phyloP scores from a whole-genome alignment of 331 rosid genomes.

The Cydonia oblonga region DNA sequence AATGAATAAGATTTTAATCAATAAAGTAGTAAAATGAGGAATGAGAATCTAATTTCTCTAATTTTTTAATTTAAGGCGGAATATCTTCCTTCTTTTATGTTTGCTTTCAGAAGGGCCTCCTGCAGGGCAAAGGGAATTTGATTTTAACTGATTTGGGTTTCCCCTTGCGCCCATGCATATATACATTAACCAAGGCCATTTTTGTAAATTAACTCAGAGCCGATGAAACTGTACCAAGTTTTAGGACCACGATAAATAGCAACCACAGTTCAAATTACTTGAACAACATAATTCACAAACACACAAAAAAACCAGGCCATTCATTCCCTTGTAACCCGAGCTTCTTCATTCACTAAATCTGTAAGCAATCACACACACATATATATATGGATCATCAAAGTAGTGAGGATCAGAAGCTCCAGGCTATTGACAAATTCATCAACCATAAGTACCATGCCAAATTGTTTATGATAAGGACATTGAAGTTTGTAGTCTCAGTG shows the following conservation, averaged over 20 bases:
- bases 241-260: not conserved
- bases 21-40: no score
- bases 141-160: not conserved
- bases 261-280: no score
- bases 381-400: not conserved
- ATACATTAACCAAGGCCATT: conserved; percentile 4
- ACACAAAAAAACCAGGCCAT: conserved; percentile 17
- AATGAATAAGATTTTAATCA: no score
- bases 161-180: not conserved
- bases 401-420: conserved; percentile 6
- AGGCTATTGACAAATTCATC: not conserved
- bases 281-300: not conserved
- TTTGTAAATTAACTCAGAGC: not conserved
- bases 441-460: not conserved
- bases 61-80: not conserved
- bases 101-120: not conserved
- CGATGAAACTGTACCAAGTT: not conserved
- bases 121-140: not conserved
- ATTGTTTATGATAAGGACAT: conserved; percentile 17
- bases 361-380: not conserved
- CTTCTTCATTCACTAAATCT: not conserved
- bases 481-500: conserved; percentile 23
- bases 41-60: no score
- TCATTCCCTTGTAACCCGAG: not conserved
- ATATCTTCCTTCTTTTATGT: not conserved